A percentile compares a stretch with the other conserved stretches of the same genome.
These are phyloP conservation scores for Picea glauca DNA, from an alignment of 75 land plant species.

Conservation along the genomic window DNA sequence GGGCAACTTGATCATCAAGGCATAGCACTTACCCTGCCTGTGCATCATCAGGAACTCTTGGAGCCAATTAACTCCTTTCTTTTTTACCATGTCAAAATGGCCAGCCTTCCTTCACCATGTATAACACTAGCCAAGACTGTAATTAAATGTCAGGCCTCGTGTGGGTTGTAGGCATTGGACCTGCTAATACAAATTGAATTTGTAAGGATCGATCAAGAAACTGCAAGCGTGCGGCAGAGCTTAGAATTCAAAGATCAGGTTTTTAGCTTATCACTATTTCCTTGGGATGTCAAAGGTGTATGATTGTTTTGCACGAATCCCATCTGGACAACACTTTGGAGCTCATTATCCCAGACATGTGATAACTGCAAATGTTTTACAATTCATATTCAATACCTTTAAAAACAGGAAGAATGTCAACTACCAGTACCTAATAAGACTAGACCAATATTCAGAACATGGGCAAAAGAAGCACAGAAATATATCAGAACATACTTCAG, in stretches of 20 bases:
- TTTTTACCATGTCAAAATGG: neutral
- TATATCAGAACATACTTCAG: neutral
- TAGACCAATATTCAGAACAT: too few species aligned
- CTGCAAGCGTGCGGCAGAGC: neutral
- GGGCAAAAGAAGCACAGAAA: neutral
- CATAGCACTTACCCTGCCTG: neutral
- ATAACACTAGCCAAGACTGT: neutral
- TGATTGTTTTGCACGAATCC: slow-evolving; percentile 43
- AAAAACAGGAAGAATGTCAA: neutral
- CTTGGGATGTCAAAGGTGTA: slow-evolving; percentile 22
- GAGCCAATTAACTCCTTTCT: slow-evolving; percentile 1
- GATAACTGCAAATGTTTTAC: slow-evolving; percentile 35
- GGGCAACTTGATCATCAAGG: neutral
- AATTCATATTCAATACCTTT: neutral
- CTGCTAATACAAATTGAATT: neutral
- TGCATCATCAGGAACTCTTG: neutral
- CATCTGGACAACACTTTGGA: slow-evolving; percentile 76
- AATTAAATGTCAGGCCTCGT: slow-evolving; percentile 4
- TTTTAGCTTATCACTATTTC: slow-evolving; percentile 23
- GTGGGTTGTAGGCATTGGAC: slow-evolving; percentile 5
- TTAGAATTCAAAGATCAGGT: neutral
- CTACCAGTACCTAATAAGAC: neutral
- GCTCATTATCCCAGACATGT: slow-evolving; percentile 68
- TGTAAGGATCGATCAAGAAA: neutral
- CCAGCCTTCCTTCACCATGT: neutral